phyloP scores from a whole-genome alignment of 768 basidiomycete genomes.

The Amanita jacksonii region DNA sequence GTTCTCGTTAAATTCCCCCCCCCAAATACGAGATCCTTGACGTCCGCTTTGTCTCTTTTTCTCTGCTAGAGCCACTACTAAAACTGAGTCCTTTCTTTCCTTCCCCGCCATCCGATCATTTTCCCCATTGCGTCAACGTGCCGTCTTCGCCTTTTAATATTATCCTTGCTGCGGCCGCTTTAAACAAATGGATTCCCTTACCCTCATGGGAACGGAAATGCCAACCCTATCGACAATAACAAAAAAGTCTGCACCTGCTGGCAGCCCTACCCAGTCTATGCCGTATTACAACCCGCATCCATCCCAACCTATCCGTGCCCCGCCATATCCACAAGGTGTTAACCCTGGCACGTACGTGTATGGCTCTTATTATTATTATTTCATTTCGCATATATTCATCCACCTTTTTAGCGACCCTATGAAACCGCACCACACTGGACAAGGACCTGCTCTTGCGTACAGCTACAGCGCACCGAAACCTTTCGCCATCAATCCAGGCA shows the following conservation, averaged over 20 bases:
- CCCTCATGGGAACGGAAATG: too few species aligned
- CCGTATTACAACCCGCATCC: constrained; percentile 7
- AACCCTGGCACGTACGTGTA: constrained; percentile 5
- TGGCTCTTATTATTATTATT: background rate
- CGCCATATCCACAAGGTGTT: background rate
- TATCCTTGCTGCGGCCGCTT: too few species aligned
- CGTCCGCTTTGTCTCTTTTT: background rate
- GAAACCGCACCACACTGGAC: background rate
- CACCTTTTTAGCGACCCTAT: background rate
- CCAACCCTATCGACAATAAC: too few species aligned
- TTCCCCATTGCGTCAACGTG: too few species aligned
- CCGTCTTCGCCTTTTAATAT: too few species aligned
- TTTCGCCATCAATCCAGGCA: constrained; percentile 4
- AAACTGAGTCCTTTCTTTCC: constrained; percentile 3
- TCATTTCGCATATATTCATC: background rate
- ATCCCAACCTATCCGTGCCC: constrained; percentile 5
- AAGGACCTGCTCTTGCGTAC: constrained; percentile 1
- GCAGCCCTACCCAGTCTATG: constrained; percentile 2
- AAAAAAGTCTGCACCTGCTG: constrained; percentile 4
- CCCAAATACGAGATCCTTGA: background rate
- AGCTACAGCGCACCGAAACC: constrained; percentile 5
- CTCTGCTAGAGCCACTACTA: background rate
- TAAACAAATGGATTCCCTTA: too few species aligned
- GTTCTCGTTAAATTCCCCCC: background rate
- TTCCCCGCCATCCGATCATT: background rate